Evolutionary conservation across 23 red algal species (phyloP).

Genomic region (Gracilariopsis chorda): DNA sequence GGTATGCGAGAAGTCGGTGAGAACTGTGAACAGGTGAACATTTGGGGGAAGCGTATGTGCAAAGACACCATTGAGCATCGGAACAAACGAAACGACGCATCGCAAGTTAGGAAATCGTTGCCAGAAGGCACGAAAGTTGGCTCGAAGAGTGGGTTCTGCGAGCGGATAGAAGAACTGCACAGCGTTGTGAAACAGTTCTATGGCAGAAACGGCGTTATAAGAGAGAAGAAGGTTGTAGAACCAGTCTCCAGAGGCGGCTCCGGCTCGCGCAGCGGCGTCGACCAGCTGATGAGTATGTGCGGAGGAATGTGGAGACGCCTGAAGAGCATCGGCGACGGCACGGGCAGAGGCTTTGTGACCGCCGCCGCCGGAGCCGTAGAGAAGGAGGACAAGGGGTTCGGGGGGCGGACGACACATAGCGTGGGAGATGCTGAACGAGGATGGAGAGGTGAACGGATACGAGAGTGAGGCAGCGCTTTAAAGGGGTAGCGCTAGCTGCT

Average conservation of each 20-base stretch:
- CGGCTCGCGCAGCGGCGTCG: slow-evolving; percentile 51
- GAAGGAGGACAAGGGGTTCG: slow-evolving; percentile 27
- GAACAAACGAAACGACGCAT: slow-evolving; percentile 70
- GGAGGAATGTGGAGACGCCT: neutral
- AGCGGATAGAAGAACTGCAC: slow-evolving; percentile 17
- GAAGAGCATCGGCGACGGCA: slow-evolving; percentile 34
- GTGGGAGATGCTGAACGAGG: no score
- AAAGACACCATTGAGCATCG: slow-evolving; percentile 71
- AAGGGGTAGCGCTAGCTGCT: no score
- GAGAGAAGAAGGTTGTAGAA: slow-evolving; percentile 72
- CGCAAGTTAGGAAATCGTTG: neutral
- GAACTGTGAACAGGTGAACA: slow-evolving; percentile 70
- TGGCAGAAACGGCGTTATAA: slow-evolving; percentile 30
- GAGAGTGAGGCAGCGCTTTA: no score
- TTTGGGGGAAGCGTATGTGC: slow-evolving; percentile 25
- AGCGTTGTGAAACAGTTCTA: slow-evolving; percentile 57
- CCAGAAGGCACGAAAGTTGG: slow-evolving; percentile 39
- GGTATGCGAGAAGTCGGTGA: slow-evolving; percentile 83
- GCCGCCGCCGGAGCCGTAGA: slow-evolving; percentile 85
- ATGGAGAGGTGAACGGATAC: no score
- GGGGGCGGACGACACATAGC: neutral
- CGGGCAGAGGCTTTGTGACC: slow-evolving; percentile 77
- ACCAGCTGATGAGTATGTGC: slow-evolving; percentile 15
- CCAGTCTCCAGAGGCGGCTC: slow-evolving; percentile 61
- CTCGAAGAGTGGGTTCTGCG: neutral